phyloP scores from a whole-genome alignment of 2,329 filamentous ascomycete species.

The Aspergillaceae sp. region DNA sequence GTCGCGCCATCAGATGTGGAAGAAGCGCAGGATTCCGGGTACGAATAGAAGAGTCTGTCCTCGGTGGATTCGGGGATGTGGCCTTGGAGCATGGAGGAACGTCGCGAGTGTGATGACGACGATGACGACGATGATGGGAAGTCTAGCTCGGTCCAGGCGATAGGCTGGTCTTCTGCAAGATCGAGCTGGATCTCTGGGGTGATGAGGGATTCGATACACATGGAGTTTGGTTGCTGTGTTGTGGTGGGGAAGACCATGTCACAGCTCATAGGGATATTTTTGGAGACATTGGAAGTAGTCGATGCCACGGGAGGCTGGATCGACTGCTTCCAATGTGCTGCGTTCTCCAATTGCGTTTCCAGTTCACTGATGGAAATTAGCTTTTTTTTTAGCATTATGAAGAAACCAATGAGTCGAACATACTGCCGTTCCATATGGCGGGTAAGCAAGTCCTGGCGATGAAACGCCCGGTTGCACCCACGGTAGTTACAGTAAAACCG shows the following conservation, averaged over 20 bases:
- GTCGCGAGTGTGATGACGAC: conserved; percentile 12
- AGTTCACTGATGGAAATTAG: conserved; percentile 19
- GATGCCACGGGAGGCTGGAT: conserved; percentile 14
- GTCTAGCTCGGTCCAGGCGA: conserved; percentile 31
- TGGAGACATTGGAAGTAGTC: conserved; percentile 12
- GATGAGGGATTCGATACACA: conserved; percentile 30
- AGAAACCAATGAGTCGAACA: conserved; percentile 11
- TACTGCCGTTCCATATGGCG: conserved; percentile 45
- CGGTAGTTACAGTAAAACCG: conserved; percentile 35
- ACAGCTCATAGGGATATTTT: conserved; percentile 14
- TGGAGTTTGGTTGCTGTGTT: conserved; percentile 23
- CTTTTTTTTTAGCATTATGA: conserved; percentile 4
- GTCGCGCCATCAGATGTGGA: conserved; percentile 28
- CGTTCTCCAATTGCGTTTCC: conserved; percentile 25
- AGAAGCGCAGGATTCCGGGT: conserved; percentile 38
- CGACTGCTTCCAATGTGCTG: conserved; percentile 18
- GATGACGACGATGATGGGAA: conserved; percentile 15
- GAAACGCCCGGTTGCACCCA: conserved; percentile 42
- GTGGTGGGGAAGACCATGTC: conserved; percentile 15
- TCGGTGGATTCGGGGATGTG: conserved; percentile 31
- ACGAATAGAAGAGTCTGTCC: conserved; percentile 35
- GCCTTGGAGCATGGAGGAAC: conserved; percentile 19
- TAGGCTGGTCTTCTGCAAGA: conserved; percentile 19
- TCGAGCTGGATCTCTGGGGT: conserved; percentile 26
- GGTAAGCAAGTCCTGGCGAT: conserved; percentile 39